A percentile compares a stretch with the other conserved stretches of the same genome.
These are phyloP conservation scores for Yamadazyma mexicana DNA, from an alignment of 1,139 yeast genomes.

Conservation along the genomic window DNA sequence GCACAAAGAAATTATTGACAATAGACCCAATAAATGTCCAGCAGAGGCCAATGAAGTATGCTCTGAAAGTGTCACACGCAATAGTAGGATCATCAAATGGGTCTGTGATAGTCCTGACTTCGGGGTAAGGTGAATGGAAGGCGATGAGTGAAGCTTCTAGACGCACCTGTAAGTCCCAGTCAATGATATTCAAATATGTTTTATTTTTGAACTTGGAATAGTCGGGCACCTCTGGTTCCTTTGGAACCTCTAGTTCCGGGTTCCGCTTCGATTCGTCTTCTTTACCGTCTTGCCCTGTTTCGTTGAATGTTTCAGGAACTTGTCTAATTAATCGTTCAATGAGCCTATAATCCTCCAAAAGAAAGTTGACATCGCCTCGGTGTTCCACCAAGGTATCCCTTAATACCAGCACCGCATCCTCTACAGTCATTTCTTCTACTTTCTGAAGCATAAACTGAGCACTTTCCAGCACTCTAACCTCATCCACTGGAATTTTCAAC, in stretches of 20 bases:
- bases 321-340: constrained; percentile 30
- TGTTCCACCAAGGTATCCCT: constrained; percentile 42
- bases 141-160: constrained; percentile 44
- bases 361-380: constrained; percentile 43
- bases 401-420: constrained; percentile 32
- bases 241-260: no score
- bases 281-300: constrained; percentile 5
- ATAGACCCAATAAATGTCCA: constrained; percentile 48
- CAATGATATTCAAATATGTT: constrained; percentile 28
- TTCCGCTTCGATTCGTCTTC: no score
- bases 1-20: constrained; percentile 45
- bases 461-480: constrained; percentile 19
- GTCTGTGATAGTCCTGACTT: constrained; percentile 45
- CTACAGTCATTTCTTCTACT: constrained; percentile 21
- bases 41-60: constrained; percentile 37
- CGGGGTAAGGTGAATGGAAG: constrained; percentile 49
- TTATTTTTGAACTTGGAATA: constrained; percentile 22
- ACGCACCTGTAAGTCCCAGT: constrained; percentile 38
- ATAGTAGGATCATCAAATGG: constrained; percentile 41
- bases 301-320: constrained; percentile 20
- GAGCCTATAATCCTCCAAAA: constrained; percentile 35
- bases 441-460: constrained; percentile 32
- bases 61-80: constrained; percentile 44
- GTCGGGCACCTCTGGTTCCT: constrained; percentile 11
- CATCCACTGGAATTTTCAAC: constrained; percentile 13